Base-by-base conservation (phyloP, 2,329 filamentous ascomycete species). In the Endocalyx cinctus region DNA sequence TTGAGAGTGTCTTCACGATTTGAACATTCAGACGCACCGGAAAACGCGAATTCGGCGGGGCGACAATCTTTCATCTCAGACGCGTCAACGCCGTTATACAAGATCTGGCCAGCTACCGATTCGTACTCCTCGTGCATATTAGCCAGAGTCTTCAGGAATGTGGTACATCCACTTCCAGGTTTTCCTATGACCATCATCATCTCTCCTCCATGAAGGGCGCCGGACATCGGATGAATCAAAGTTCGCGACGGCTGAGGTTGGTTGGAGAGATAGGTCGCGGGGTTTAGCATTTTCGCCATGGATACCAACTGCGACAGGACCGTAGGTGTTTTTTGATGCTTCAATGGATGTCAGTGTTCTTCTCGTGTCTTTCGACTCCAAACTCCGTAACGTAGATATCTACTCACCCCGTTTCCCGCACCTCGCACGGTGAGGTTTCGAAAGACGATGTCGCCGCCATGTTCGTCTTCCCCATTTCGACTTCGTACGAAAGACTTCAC, bases 371-470 rank as follows among this genome's bases (percentile, higher is more conserved):
- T 2, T 54, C 52, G 10, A 54, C 33, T 2, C 47, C 47, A n/a
- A 58, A 26, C 22, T 59, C 59, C 1, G 70, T 43, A 22, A 64
- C 38, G 26, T 56, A 35, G 41, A 66, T 69, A 65, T 5, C 70
- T 51, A 25, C 62, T 66, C 0, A 82, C 80, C 0, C 81, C 81
- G 1, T 85, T 62, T 0, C 83, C 83, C 35, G 78, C 70, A 0
- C 83, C 83, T 35, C 78, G 82, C 13, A 87, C 82, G 0, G 78
- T 85, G 17, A 87, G 60, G 33, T 81, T 67, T 29, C 79, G 79
- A 64, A 84, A 87, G 5, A 85, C 61, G 10, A 87, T 27, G 23
- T 20, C 25, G 7, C 17, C 13, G n/a, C 11, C 18, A 13, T 11
- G n/a, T 15, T 17, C 20, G 17, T 12, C 31, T 8, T 25, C 22